Evolutionary conservation across 2,329 filamentous ascomycete species (phyloP).

Genomic region (Aureobasidium lini): DNA sequence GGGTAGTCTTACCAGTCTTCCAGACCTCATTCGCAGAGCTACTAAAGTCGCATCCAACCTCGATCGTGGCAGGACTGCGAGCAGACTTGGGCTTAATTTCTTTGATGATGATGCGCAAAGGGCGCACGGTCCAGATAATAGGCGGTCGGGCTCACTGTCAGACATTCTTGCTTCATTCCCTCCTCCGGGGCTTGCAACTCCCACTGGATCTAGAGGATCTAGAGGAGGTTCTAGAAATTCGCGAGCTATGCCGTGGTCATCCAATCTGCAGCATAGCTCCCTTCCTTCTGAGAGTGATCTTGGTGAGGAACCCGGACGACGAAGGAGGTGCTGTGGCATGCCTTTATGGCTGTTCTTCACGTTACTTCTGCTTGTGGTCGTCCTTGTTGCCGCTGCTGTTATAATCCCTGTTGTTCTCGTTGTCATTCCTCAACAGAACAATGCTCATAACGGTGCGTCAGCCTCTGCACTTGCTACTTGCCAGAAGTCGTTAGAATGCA

Average conservation of each 20-base stretch:
- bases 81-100: slow-evolving; percentile 47
- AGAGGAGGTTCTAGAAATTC: neutral
- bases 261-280: slow-evolving; percentile 14
- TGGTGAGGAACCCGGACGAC: slow-evolving; percentile 3
- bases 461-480: slow-evolving; percentile 42
- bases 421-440: slow-evolving; percentile 46
- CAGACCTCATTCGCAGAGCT: slow-evolving; percentile 82
- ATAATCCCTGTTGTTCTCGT: slow-evolving; percentile 66
- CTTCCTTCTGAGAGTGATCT: slow-evolving; percentile 15
- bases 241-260: slow-evolving; percentile 11
- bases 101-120: slow-evolving; percentile 29
- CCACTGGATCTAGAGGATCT: slow-evolving; percentile 18
- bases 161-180: slow-evolving; percentile 61
- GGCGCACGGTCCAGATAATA: slow-evolving; percentile 13
- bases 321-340: slow-evolving; percentile 70
- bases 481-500: slow-evolving; percentile 55
- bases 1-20: slow-evolving; percentile 84
- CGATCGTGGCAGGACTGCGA: slow-evolving; percentile 67
- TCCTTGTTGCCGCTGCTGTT: slow-evolving; percentile 72
- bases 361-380: slow-evolving; percentile 55
- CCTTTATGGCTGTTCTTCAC: slow-evolving; percentile 71
- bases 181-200: slow-evolving; percentile 44
- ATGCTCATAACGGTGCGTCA: slow-evolving; percentile 19
- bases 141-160: slow-evolving; percentile 48
- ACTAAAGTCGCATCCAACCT: slow-evolving; percentile 82